phyloP scores from a whole-genome alignment of 129 eudicot species.

The Scalesia atractyloides region DNA sequence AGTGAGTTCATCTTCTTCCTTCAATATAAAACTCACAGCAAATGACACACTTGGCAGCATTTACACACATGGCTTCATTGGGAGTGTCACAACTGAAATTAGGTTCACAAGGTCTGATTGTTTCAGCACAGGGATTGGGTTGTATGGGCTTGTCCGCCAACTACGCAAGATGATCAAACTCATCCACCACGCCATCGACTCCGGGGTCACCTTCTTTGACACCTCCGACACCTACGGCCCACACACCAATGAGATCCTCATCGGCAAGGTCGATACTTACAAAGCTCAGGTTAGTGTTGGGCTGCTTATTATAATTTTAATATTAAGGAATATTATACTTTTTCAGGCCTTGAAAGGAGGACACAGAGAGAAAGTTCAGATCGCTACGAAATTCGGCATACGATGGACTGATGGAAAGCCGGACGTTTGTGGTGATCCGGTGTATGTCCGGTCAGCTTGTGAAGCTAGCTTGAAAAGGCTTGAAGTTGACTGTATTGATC shows the following conservation, averaged over 20 bases:
- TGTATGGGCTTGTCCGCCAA: slow-evolving; percentile 51
- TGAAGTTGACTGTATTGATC: slow-evolving; percentile 57
- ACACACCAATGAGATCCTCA: slow-evolving; percentile 48
- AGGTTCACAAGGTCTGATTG: slow-evolving; percentile 54
- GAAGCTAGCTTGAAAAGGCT: slow-evolving; percentile 65
- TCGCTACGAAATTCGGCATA: slow-evolving; percentile 67
- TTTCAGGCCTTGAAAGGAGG: slow-evolving; percentile 35
- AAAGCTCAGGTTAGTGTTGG: too few species aligned
- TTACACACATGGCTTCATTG: too few species aligned
- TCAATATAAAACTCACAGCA: too few species aligned
- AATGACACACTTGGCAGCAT: too few species aligned
- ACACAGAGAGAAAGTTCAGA: slow-evolving; percentile 53
- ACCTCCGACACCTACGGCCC: slow-evolving; percentile 62
- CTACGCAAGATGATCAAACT: slow-evolving; percentile 43
- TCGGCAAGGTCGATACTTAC: slow-evolving; percentile 39
- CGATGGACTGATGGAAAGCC: background rate
- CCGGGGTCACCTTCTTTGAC: slow-evolving; percentile 52
- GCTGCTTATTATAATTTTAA: too few species aligned
- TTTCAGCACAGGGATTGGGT: slow-evolving; percentile 50
- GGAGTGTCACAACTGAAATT: background rate
- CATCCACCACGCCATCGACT: slow-evolving; percentile 51
- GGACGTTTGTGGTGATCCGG: slow-evolving; percentile 41
- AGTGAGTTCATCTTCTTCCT: too few species aligned
- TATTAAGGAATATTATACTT: too few species aligned
- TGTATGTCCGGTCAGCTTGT: slow-evolving; percentile 54